phyloP scores from a whole-genome alignment of 331 rosid species.

The Stylosanthes scabra region DNA sequence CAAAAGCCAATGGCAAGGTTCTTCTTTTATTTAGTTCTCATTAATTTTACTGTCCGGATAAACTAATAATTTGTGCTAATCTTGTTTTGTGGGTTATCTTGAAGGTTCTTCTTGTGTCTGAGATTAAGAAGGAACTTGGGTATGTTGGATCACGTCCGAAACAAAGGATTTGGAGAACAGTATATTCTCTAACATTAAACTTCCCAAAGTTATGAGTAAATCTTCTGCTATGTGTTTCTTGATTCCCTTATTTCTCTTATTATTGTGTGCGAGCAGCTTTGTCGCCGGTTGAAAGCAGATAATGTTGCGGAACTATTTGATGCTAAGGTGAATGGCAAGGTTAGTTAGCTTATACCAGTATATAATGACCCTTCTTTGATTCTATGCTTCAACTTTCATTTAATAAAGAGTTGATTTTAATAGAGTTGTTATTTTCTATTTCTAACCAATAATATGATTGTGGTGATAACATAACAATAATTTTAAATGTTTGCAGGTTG shows the following conservation, averaged over 20 bases:
- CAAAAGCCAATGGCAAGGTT: constrained; percentile 86
- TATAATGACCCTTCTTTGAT: not conserved
- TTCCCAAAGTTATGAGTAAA: constrained; percentile 29
- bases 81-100: constrained; percentile 32
- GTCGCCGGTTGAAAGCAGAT: constrained; percentile 66
- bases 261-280: constrained; percentile 57
- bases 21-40: constrained; percentile 18
- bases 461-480: constrained; percentile 26
- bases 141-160: constrained; percentile 63
- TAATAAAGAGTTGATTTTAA: not conserved
- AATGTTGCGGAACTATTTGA: constrained; percentile 73
- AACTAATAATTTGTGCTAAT: constrained; percentile 31
- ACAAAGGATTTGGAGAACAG: constrained; percentile 87
- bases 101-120: constrained; percentile 87
- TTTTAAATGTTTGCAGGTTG: constrained; percentile 59
- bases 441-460: constrained; percentile 7
- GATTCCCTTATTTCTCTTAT: constrained; percentile 29
- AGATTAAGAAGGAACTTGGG: constrained; percentile 86
- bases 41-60: not conserved
- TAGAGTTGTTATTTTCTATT: not conserved
- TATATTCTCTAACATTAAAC: constrained; percentile 39
- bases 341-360: constrained; percentile 49
- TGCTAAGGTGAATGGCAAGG: constrained; percentile 92
- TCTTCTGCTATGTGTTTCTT: constrained; percentile 21
- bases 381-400: constrained; percentile 5